Evolutionary conservation across 306 rosid genomes (phyloP).

Genomic region (Benincasa hispida): DNA sequence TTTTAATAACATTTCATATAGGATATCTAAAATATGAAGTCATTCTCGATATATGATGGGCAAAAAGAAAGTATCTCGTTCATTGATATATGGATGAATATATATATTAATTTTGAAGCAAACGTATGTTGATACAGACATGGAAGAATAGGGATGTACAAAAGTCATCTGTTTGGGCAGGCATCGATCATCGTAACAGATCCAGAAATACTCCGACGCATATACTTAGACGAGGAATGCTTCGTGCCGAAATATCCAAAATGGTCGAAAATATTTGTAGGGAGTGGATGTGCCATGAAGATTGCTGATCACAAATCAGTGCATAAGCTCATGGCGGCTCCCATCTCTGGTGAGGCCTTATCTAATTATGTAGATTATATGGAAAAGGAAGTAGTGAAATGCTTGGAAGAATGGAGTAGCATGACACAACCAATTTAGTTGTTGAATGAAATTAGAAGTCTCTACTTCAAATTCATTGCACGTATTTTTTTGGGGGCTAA

Average conservation of each 20-base stretch:
- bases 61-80: too few relatives aligned
- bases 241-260: background rate
- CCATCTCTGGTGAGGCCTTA: background rate
- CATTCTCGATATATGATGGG: too few relatives aligned
- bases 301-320: background rate
- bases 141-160: background rate
- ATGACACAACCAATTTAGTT: background rate
- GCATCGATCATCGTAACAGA: background rate
- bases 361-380: background rate
- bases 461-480: background rate
- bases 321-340: background rate
- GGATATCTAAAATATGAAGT: too few relatives aligned
- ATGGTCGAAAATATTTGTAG: background rate
- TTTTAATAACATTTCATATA: too few relatives aligned
- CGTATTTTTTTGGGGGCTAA: background rate
- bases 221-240: background rate
- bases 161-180: background rate
- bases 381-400: background rate
- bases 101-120: too few relatives aligned
- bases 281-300: background rate
- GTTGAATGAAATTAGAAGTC: background rate
- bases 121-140: background rate
- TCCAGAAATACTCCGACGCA: background rate
- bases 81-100: too few relatives aligned
- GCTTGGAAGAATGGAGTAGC: background rate